Conservation (phyloP, 306 rosid genomes). For the Lathyrus tuberosus region DNA sequence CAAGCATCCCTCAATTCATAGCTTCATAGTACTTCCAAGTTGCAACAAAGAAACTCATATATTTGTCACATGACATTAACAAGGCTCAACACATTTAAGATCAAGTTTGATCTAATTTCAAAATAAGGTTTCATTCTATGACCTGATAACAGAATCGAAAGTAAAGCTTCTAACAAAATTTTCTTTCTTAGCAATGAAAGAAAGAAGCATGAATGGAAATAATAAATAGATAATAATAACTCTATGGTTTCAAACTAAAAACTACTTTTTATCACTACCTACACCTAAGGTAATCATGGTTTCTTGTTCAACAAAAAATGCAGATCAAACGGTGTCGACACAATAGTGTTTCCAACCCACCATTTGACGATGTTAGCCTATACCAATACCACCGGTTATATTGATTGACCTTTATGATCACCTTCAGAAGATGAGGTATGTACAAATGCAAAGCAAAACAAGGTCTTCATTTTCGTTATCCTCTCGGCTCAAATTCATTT, state of each 20-base stretch:
- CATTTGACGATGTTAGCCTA: constrained; percentile 47
- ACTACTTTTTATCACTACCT: constrained; percentile 47
- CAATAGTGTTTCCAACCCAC: constrained; percentile 47
- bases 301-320: constrained; percentile 33
- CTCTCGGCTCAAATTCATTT: constrained; percentile 41
- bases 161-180: constrained; percentile 35
- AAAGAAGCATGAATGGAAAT: constrained; percentile 32
- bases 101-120: constrained; percentile 1
- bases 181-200: constrained; percentile 38
- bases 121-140: background rate
- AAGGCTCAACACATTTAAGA: background rate
- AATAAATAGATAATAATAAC: constrained; percentile 15
- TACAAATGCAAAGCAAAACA: constrained; percentile 58
- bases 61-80: background rate
- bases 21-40: background rate
- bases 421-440: constrained; percentile 54
- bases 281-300: constrained; percentile 48
- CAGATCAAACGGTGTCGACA: constrained; percentile 35
- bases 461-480: constrained; percentile 37
- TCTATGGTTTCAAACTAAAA: constrained; percentile 20
- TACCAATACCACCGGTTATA: constrained; percentile 61
- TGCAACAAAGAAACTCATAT: background rate
- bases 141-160: background rate
- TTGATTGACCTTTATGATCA: constrained; percentile 43
- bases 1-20: background rate